Evolutionary conservation across 1,284 basidiomycete genomes (phyloP), one percentile per base, ranked within the genome.

Genomic region (Trametes pubescens): DNA sequence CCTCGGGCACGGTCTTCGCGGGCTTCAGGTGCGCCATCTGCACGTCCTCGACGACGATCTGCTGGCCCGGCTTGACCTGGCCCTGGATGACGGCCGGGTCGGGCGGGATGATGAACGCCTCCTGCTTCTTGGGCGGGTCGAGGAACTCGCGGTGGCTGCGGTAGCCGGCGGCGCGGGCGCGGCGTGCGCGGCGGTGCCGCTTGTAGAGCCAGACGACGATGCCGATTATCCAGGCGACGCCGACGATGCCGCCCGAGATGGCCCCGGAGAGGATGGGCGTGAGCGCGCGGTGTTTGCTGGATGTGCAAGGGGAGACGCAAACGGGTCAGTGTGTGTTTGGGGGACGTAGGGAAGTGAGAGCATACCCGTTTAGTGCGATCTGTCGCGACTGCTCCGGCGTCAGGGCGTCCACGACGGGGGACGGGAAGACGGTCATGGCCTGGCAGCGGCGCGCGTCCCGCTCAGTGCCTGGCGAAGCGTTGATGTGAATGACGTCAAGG

Each of bases 211-310:
- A 77, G 64, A 75, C 70, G 62, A 78, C 52, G 67, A 79, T 69
- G 47, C 77, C 75, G 40, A 80, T 59, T 52, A 75, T 64, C 84
- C 86, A 89, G 13, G 83, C 84, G 51, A 84, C 59, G 58, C 78
- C 77, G 65, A 89, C 78, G 34, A 82, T 73, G 13, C 80, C 79
- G 43, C 87, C 87, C 56, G 86, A 86, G 65, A 88, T 79, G 57
- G 80, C 80, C 34, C 87, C 88, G n/a, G 88, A 84, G 62, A 90
- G 82, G 59, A 88, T 82, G 38, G 88, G 88, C 2, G 87, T 90
- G 69, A 84, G 81, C 1, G 85, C 82, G 58, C 82, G 83, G 57
- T 84, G 80, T n/a, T n/a, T n/a, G 44, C 87, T 88, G 71, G 38
- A 26, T n/a, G 29, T 9, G 18, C 26, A 21, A 8, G 37, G 14